Percentiles rank a stretch among this genome's conserved stretches.
phyloP scores from a whole-genome alignment of 1,139 yeast genomes.

The Kazachstania sp. region DNA sequence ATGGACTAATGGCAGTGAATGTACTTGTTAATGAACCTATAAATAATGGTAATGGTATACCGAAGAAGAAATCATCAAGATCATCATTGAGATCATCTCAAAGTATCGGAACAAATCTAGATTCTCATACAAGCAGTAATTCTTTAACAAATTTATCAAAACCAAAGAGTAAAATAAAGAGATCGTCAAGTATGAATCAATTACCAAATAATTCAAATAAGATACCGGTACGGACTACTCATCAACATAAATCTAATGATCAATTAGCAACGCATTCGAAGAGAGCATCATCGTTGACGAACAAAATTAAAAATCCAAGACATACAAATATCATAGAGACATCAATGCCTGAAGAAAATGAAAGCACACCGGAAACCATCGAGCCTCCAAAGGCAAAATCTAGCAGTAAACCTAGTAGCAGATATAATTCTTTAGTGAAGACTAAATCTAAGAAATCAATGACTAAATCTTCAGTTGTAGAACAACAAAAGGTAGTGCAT shows the following conservation, averaged over 20 bases:
- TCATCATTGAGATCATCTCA: constrained; percentile 9
- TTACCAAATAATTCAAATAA: not conserved
- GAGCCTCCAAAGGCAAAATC: not conserved
- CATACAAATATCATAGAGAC: constrained; percentile 13
- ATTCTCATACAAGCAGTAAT: not conserved
- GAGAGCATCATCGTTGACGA: not conserved
- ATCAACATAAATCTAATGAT: not conserved
- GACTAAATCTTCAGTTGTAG: not conserved
- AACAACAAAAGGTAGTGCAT: not conserved
- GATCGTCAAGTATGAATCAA: not conserved
- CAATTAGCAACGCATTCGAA: constrained; percentile 1
- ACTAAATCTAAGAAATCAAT: not conserved
- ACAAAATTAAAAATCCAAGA: not conserved
- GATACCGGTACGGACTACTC: not conserved
- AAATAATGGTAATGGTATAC: not conserved
- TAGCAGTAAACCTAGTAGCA: not conserved
- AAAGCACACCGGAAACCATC: not conserved
- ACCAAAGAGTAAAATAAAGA: not conserved
- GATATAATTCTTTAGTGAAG: not conserved
- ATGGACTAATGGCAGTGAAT: constrained; percentile 40
- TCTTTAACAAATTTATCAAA: not conserved
- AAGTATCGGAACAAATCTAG: not conserved
- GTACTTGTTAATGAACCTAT: constrained; percentile 34
- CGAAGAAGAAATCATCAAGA: constrained; percentile 1
- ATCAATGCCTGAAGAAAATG: constrained; percentile 18